Evolutionary conservation across 2,329 filamentous ascomycete species (phyloP), one percentile per base, ranked within the genome.

Genomic region (Aspergillus terreus): DNA sequence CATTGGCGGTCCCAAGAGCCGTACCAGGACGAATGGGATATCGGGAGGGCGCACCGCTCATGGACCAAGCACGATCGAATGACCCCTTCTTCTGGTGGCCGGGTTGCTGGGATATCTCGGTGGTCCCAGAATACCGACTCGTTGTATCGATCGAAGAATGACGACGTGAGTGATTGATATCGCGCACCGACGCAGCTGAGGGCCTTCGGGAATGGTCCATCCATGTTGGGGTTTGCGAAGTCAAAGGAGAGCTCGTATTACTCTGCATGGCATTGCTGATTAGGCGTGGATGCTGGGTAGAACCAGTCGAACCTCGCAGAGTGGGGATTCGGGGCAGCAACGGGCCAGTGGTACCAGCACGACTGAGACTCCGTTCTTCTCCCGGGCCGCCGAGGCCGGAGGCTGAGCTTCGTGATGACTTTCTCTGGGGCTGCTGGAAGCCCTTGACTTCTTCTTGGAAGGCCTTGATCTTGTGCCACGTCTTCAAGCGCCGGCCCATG

Each of bases 381-480:
- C 66, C 57, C 7, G 74, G 67, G n/a, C 64, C 69, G 25, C 75
- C 75, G 50, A 74, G 74, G 42, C 72, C 68, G 1, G 76, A 73
- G 19, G 62, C 51, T 17, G 68, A 70, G 42, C 65, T 59, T 53
- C 67, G 64, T 6, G 55, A 47, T 27, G 51, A 49, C 15, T 57
- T 55, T 44, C 69, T 55, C n/a, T 53, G 60, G 60, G 65, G 66
- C 52, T 66, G 73, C 73, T 83, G 63, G 73, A 82, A 72, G 42
- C 81, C 80, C 57, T 82, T 86, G 40, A 94, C 85, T 69, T 96
- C 90, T 63, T 95, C 89, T 67, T 97, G 92, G 57, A 97, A 80
- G 3, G 84, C 78, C 71, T 95, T 95, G 70, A 97, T 92, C 72
- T 94, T 96, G 71, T 96, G 90, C 92, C 92, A 97, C 2, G 92